Conservation (phyloP, 2,329 filamentous ascomycete species). For the Leptographium wingfieldii region DNA sequence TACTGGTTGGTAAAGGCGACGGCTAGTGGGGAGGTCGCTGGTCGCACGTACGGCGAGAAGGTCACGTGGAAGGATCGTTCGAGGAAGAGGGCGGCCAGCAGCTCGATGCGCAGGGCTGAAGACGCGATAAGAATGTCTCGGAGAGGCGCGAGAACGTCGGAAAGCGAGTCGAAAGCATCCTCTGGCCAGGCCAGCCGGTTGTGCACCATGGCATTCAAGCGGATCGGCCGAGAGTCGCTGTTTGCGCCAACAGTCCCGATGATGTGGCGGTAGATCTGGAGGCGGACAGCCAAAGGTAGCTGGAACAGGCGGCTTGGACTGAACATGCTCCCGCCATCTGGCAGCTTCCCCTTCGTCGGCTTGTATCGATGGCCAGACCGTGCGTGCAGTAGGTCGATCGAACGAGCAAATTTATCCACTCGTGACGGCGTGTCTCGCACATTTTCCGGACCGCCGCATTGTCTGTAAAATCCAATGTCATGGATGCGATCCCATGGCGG, state of each 20-base stretch:
- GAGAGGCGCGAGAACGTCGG: slow-evolving; percentile 11
- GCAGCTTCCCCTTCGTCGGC: neutral
- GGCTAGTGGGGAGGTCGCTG: slow-evolving; percentile 20
- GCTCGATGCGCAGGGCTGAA: slow-evolving; percentile 23
- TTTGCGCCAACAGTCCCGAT: neutral
- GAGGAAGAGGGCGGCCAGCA: slow-evolving; percentile 23
- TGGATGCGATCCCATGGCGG: slow-evolving; percentile 9
- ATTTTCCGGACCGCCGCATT: neutral
- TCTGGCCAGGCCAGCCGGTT: slow-evolving; percentile 23
- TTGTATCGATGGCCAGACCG: neutral
- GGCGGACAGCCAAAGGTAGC: neutral
- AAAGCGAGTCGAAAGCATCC: slow-evolving; percentile 20
- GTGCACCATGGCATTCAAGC: slow-evolving; percentile 18
- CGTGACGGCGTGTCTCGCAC: neutral
- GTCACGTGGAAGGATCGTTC: slow-evolving; percentile 25
- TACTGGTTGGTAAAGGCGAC: slow-evolving; percentile 24
- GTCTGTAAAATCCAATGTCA: slow-evolving; percentile 2
- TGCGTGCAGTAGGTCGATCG: neutral
- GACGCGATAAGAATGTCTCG: neutral
- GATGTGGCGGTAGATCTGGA: neutral
- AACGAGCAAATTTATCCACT: neutral
- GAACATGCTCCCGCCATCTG: neutral
- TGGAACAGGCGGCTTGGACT: neutral
- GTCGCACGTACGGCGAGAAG: slow-evolving; percentile 24
- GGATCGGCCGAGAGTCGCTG: slow-evolving; percentile 1